phyloP scores from a whole-genome alignment of 2,329 filamentous ascomycete genomes.

The Aspergillus persii region DNA sequence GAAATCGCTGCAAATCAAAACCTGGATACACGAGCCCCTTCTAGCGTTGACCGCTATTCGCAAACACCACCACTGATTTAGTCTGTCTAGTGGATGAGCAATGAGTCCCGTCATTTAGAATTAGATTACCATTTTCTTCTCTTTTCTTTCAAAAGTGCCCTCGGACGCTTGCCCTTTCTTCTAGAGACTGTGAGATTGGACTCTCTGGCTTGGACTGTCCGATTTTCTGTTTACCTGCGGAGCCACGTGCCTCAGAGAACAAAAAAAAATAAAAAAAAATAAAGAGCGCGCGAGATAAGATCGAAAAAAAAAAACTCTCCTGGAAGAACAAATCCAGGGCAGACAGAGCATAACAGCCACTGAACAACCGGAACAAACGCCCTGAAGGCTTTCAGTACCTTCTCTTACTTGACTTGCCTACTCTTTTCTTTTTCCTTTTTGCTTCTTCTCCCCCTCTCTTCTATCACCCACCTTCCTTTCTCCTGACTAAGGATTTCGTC shows the following conservation, averaged over 20 bases:
- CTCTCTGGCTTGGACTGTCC: background rate
- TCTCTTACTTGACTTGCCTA: slow-evolving; percentile 1
- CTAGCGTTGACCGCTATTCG: slow-evolving; percentile 13
- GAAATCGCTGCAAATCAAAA: background rate
- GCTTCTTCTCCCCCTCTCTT: slow-evolving; percentile 1
- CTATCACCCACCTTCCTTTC: slow-evolving; percentile 4
- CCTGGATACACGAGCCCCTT: background rate
- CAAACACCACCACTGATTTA: background rate
- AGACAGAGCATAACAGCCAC: background rate
- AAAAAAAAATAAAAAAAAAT: slow-evolving; percentile 7
- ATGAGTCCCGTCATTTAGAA: background rate
- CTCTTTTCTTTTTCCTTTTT: background rate
- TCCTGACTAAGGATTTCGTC: slow-evolving; percentile 8
- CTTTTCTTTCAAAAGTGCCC: background rate
- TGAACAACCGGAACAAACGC: background rate
- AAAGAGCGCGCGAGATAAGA: background rate
- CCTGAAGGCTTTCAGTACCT: background rate
- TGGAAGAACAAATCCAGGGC: background rate
- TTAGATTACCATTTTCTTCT: background rate
- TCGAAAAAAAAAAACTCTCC: background rate
- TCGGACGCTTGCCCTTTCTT: background rate
- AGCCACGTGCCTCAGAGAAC: slow-evolving; percentile 10
- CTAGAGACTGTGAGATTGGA: background rate
- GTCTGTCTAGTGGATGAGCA: background rate
- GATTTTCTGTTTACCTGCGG: background rate